Conservation (phyloP, 306 rosid genomes). For the Argentina anserina region DNA sequence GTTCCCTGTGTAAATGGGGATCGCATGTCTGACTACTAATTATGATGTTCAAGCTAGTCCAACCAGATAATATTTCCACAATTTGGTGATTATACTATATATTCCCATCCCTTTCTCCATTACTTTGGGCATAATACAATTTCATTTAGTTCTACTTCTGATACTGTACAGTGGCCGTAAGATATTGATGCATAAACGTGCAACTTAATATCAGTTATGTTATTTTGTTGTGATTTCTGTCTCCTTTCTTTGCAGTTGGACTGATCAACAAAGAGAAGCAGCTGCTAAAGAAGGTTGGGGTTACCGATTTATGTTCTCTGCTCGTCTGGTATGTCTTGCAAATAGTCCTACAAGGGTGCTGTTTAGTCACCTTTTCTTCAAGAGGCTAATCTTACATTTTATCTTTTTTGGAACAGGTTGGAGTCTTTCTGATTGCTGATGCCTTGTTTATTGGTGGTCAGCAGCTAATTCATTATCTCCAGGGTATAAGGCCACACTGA, state of each 20-base stretch:
- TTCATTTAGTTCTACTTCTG: not conserved
- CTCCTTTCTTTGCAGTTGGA: conserved; percentile 52
- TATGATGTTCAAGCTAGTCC: not conserved
- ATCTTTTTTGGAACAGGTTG: conserved; percentile 47
- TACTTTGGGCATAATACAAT: not conserved
- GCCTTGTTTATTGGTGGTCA: conserved; percentile 75
- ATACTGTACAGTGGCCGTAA: not conserved
- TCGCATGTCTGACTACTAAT: not conserved
- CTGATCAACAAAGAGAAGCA: conserved; percentile 86
- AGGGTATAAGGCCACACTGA: conserved; percentile 61
- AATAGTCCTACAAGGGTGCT: not conserved
- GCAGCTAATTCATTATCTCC: conserved; percentile 64
- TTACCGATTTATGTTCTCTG: conserved; percentile 78
- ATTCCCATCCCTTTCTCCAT: not conserved
- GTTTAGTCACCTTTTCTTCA: not conserved
- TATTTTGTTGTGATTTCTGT: not conserved
- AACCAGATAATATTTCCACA: not conserved
- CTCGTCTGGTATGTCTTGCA: conserved; percentile 61
- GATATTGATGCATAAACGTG: not conserved
- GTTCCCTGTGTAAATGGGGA: not conserved
- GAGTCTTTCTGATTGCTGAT: conserved; percentile 59
- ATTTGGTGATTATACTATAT: not conserved
- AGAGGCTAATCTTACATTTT: conserved; percentile 12
- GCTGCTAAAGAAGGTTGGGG: conserved; percentile 90
- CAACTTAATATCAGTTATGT: not conserved